Base-by-base conservation (phyloP, 2,329 filamentous ascomycete species). In the Penicillium sp. region DNA sequence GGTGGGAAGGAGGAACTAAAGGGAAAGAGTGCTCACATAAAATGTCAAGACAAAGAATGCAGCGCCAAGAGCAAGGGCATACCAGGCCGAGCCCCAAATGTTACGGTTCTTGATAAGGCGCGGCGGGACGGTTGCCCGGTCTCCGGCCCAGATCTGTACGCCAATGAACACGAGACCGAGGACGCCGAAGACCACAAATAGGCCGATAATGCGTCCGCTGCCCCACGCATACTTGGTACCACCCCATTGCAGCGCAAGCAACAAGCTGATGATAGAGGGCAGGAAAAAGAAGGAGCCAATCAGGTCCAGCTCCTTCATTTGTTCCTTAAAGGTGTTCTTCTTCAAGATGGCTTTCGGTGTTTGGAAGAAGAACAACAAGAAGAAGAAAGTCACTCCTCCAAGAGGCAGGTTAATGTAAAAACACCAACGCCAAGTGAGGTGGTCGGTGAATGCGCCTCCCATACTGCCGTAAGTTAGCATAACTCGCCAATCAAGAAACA, bases 181-280 rank as follows among this genome's bases (percentile, higher is more conserved):
- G 6, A 78, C 69, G n/a, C 72, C 71, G 51, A 76, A 76, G 3
- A 79, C 65, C 1, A 76, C 68, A 24, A 80, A 72, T 10, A 78
- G 64, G 0, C 69, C 70, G 43, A 78, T 73, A 46, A 78, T 69
- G 12, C 67, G 70, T 21, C 62, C 64, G 53, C 67, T 69, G 24
- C 57, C 61, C 76, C 75, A 78, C 1, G 67, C 35, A 34, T 74
- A 71, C 29, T 63, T 71, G 13, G 68, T 69, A 3, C 73, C 70
- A 17, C 73, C 73, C 65, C 68, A 73, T 46, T 77, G 70, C 17
- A 79, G 62, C 0, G 75, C 76, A 2, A 79, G 64, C 50, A 78
- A 66, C 6, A 76, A 57, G 59, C 73, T 72, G 43, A 77, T 63
- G 15, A 75, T 64, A 19, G 68, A 67, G 0, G 69, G 69, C 3